Base-by-base conservation (phyloP, 2,329 filamentous ascomycete species). In the Sclerotinia glacialis region DNA sequence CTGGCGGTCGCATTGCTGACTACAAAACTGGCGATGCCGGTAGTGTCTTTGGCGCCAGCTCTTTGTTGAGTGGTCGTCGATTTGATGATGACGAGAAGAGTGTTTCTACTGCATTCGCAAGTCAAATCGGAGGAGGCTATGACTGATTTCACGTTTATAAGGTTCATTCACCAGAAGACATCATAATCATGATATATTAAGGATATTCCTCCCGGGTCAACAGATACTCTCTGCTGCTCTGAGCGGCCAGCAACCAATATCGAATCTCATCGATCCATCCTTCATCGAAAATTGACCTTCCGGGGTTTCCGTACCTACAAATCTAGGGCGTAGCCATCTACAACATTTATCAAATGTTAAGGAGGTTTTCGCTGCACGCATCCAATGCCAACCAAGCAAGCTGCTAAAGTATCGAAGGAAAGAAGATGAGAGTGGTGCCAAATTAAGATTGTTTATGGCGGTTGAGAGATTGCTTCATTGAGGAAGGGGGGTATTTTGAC, bases 31-130 rank as follows among this genome's bases (percentile, higher is more conserved):
- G 81, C 69, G 87, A 86, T 54, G 83, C 83, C 37, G 82, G 85
- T 70, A 91, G 88, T 76, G 86, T 89, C 63, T 92, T 86, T 75
- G 88, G 86, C 64, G 82, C 80, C 67, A 89, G 89, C 73, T 82
- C 80, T 49, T 79, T 77, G 56, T 63, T 77, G 26, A 73, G 74
- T 71, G 74, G 73, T 50, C 73, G 75, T 34, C 76, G 76, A 47
- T 63, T 87, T 89, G 95, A 99, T 72, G 95, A 99, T 72, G 95
- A 98, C 77, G 92, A 95, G 75, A 92, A 95, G 80, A 98, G 94
- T 79, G 87, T 98, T 74, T 97, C 92, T 76, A 98, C 95, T 63
- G 93, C 93, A 59, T 99, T 98, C 80, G 93, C 94, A 69, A 97
- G 93, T 80, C 95, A 98, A 79, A 88, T 97, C 72, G 93, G 92